Evolutionary conservation across 306 rosid species (phyloP).

Genomic region (Prinsepia uniflora): DNA sequence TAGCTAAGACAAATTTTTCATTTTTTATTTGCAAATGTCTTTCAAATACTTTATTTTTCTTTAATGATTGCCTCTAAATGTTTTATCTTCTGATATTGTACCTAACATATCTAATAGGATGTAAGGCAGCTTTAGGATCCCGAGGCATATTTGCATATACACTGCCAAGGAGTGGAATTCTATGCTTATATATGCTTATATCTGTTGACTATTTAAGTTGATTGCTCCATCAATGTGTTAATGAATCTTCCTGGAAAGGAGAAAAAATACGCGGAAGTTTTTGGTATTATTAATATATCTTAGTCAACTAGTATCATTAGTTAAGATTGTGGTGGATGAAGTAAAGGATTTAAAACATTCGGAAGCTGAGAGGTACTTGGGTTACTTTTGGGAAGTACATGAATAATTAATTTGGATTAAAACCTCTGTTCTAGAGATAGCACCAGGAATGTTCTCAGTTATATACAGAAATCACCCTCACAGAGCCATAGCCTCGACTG

Average conservation of each 20-base stretch:
- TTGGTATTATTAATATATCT: background rate
- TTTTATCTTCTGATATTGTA: background rate
- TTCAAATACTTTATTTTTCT: background rate
- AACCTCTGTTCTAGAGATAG: background rate
- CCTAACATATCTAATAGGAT: background rate
- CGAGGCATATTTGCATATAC: background rate
- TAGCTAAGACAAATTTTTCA: conserved; percentile 19
- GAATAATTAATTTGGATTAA: background rate
- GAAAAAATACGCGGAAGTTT: background rate
- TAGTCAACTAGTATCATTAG: background rate
- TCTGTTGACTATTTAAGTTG: background rate
- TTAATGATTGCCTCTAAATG: background rate
- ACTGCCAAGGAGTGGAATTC: background rate
- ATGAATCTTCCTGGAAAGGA: background rate
- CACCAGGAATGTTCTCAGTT: too few relatives aligned
- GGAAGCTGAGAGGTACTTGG: background rate
- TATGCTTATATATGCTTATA: conserved; percentile 3
- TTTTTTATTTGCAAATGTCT: conserved; percentile 13
- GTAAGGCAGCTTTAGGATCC: background rate
- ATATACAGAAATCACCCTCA: background rate
- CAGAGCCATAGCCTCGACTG: background rate
- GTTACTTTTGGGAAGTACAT: background rate
- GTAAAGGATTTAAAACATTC: background rate
- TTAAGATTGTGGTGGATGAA: background rate
- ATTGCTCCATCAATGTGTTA: background rate